Evolutionary conservation across 2,329 filamentous ascomycete species (phyloP).

Genomic region (Plectosphaerella sp.): DNA sequence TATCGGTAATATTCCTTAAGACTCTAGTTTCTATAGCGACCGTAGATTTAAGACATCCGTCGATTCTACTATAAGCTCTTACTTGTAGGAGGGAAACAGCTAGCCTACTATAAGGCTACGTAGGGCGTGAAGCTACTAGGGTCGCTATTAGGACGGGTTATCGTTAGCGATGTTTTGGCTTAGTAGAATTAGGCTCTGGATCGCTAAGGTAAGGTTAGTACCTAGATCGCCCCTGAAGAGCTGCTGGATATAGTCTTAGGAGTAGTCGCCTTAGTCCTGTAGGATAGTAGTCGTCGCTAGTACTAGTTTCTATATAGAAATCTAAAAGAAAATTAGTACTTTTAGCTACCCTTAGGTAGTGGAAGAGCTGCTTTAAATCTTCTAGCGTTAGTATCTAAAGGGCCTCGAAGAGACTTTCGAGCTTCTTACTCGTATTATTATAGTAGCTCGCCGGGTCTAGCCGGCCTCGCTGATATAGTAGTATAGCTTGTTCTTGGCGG

Average conservation of each 20-base stretch:
- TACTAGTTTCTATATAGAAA: no score
- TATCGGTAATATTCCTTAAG: no score
- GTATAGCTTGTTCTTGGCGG: slow-evolving; percentile 18
- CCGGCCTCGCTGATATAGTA: slow-evolving; percentile 24
- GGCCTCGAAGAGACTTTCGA: slow-evolving; percentile 20
- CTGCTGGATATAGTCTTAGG: not conserved
- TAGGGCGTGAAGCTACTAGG: no score
- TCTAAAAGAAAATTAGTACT: not conserved
- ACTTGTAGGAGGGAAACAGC: no score
- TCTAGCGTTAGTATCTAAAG: slow-evolving; percentile 16
- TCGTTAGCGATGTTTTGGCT: not conserved
- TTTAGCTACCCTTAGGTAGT: slow-evolving; percentile 14
- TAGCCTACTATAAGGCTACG: no score
- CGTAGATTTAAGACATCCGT: no score
- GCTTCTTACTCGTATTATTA: slow-evolving; percentile 19
- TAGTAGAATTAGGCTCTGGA: not conserved
- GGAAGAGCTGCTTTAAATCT: slow-evolving; percentile 19
- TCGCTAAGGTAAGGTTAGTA: not conserved
- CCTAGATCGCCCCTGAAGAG: not conserved
- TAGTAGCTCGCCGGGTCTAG: slow-evolving; percentile 22
- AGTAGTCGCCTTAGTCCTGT: not conserved
- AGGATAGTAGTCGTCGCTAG: not conserved
- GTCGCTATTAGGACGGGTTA: no score
- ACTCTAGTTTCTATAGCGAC: no score
- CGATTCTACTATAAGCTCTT: no score